Evolutionary conservation across 352 stramenopile species (phyloP), one percentile per base, ranked within the genome.

Genomic region (Pythium dissotocum): DNA sequence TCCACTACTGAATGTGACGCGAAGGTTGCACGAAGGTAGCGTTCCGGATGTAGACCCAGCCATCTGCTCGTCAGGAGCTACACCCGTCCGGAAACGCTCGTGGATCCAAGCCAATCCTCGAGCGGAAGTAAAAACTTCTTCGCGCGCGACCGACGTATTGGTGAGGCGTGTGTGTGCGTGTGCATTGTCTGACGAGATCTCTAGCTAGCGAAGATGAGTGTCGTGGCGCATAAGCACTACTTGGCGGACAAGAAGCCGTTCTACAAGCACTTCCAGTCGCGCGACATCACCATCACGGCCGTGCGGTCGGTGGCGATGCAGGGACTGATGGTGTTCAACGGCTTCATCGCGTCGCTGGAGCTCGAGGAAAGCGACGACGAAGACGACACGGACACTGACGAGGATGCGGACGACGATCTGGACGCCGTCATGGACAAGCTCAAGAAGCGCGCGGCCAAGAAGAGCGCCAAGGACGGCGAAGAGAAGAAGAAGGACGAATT

Each of bases 221-320:
- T 89, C 28, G 71, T 77, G 44, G 77, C 73, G 63, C 67, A 78
- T 44, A 80, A 85, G 60, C 75, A 82, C 65, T 93, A 93, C 73
- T 42, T 95, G 70, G 85, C 67, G 72, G 87, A 95, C 76, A 91
- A 95, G 75, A 95, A 95, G 72, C 83, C 87, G 52, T 95, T 84
- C 65, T 89, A 89, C 61, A 88, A 91, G 69, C 87, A 95, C 67
- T 92, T 95, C 60, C 84, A 92, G 70, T 75, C 80, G 30, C 77
- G 77, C 42, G 78, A 89, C 71, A 70, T 93, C 32, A 77, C 85
- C 30, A 82, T 95, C 60, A 79, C 85, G 53, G 83, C 83, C 14
- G 69, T 87, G 58, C 79, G 86, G 24, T 87, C 80, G 8, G 74
- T 78, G 6, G 75, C 79, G 60, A 86, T 89, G 56, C 87, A 93